A percentile compares a stretch with the other conserved stretches of the same genome.
Conservation (phyloP, 805 yeast species). For the Candida cerambycidarum region DNA sequence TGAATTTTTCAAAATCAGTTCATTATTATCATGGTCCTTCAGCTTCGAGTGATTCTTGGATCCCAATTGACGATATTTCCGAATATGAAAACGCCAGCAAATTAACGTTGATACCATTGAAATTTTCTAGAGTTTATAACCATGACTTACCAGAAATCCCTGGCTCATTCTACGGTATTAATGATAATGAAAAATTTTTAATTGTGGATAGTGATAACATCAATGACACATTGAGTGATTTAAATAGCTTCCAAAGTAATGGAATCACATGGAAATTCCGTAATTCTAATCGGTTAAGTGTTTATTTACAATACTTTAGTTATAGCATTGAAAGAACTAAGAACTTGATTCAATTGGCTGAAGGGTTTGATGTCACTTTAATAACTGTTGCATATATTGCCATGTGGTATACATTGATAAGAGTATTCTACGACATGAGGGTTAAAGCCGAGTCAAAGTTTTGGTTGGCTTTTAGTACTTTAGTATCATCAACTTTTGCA, state of each 20-base stretch:
- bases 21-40: slow-evolving; percentile 37
- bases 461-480: slow-evolving; percentile 81
- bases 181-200: slow-evolving; percentile 44
- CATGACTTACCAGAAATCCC: slow-evolving; percentile 42
- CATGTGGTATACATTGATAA: slow-evolving; percentile 80
- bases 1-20: slow-evolving; percentile 22
- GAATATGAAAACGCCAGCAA: slow-evolving; percentile 45
- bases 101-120: slow-evolving; percentile 53
- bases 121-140: slow-evolving; percentile 49
- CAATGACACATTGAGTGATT: slow-evolving; percentile 20
- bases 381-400: slow-evolving; percentile 80
- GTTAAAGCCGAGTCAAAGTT: slow-evolving; percentile 71
- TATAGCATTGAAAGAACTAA: slow-evolving; percentile 40
- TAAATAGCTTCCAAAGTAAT: slow-evolving; percentile 29
- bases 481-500: slow-evolving; percentile 78
- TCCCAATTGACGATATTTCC: slow-evolving; percentile 39
- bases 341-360: slow-evolving; percentile 65
- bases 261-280: slow-evolving; percentile 63
- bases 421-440: slow-evolving; percentile 74
- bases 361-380: slow-evolving; percentile 78
- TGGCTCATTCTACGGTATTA: slow-evolving; percentile 38
- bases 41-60: slow-evolving; percentile 49
- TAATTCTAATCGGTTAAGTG: slow-evolving; percentile 54
- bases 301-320: slow-evolving; percentile 52
- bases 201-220: slow-evolving; percentile 32